Evolutionary conservation across 805 yeast species (phyloP), one percentile per base, ranked within the genome.

Genomic region (Wilhelminamyces savonicus): DNA sequence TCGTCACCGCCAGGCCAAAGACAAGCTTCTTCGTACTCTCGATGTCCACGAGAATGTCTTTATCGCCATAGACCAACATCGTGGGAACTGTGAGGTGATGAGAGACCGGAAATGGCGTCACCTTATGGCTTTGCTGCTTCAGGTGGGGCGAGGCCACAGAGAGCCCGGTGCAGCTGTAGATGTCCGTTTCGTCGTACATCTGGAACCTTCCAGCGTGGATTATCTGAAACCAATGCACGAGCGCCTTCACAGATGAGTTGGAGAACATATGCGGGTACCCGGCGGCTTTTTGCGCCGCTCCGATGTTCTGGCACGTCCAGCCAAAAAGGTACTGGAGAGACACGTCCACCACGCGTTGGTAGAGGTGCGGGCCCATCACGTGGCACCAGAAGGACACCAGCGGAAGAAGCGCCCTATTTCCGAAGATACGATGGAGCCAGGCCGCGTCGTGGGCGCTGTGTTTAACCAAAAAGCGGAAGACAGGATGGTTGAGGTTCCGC

Each of bases 151-250:
- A 43, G 19, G 44, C 24, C 2, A 40, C 39, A 3, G 51, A 37
- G 26, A 54, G 39, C n/a, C 35, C 36, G 5, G 55, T 43, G 12
- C 40, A 23, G 3, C 60, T 59, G 16, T 39, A 35, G 7, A 32
- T 32, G 21, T 50, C 40, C 2, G 58, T 52, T 37, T 54, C 59
- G 32, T 53, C 48, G 32, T 43, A 54, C 60, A 54, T 54, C 34
- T 54, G 60, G 37, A 54, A 54, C 24, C 57, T 34, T 34, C 43
- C 46, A 14, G 52, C 37, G 17, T 41, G 32, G 14, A 54, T 54
- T 21, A 54, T 54, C 31, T 54, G 60, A 32, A 54, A 54, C 60
- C 60, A 54, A 34, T 54, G 60, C 16, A 43, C 36, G 21, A 54
- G 36, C 0, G 52, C 43, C 30, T 53, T 54, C 16, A 53, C 59